Base-by-base conservation (phyloP, 805 yeast species). In the Tetrapisispora phaffii region DNA sequence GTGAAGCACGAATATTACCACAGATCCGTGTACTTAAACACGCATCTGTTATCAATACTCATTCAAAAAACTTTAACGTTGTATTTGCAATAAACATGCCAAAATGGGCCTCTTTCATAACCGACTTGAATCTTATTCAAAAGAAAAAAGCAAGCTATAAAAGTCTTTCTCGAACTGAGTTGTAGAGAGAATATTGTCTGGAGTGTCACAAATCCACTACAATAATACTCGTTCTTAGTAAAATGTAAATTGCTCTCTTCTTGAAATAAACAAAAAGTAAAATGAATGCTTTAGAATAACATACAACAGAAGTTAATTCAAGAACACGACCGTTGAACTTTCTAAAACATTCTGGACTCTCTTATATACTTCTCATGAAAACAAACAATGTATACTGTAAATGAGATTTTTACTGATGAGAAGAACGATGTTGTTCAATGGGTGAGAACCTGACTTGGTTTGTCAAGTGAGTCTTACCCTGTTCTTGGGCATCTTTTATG, bases 141-240 rank as follows among this genome's bases (percentile, higher is more conserved):
- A 24, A 37, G 10, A 22, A 15, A 29, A 16, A 24, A 15, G 13
- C 35, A 39, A 20, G 20, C 13, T 28, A 33, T 4, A 20, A 16
- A 19, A 19, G 29, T 35, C 42, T 20, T 33, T 62, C 67, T 62
- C 62, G 67, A 59, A 62, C 57, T 44, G 61, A 54, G 67, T 62
- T 61, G 67, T 62, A 62, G 67, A 59, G 67, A 58, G 52, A 58
- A 57, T 49, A 54, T 55, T 60, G 67, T 56, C 65, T 61, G 47
- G 62, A 51, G 43, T 44, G 60, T 49, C 61, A 60, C 67, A 59
- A 60, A 48, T 57, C 62, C 60, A 53, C 67, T 62, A 62, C 67
- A 62, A 62, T 62, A 62, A 62, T 62, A 62, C 67, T 50, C 62
- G 63, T 62, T 53, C 67, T 62, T 57, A 53, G 26, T 38, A 48